Evolutionary conservation across 129 eudicot genomes (phyloP).

Genomic region (Centrapalus pauciflorus): DNA sequence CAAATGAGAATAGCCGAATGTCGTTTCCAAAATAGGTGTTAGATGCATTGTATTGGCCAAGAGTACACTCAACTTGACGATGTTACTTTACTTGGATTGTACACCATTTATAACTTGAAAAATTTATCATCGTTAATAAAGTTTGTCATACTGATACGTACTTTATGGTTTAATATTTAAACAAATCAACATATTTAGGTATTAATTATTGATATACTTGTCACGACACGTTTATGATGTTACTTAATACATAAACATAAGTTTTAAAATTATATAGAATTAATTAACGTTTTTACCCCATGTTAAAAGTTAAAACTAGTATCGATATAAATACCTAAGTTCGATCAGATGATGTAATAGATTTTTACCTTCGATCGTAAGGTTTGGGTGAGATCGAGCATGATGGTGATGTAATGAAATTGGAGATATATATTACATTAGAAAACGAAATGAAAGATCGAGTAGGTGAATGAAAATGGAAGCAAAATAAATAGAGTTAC

Average conservation of each 20-base stretch:
- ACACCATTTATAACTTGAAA: neutral
- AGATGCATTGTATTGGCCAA: neutral
- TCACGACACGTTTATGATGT: neutral
- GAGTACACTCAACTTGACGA: neutral
- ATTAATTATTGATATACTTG: neutral
- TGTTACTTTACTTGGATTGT: neutral
- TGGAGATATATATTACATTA: slow-evolving; percentile 1
- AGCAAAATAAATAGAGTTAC: slow-evolving; percentile 24
- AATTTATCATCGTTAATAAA: neutral
- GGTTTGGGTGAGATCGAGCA: slow-evolving; percentile 8
- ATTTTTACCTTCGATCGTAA: neutral
- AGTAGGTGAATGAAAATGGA: slow-evolving; percentile 27
- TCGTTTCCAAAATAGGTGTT: neutral
- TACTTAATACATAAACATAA: neutral
- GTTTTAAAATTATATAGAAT: too few species aligned
- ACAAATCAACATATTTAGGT: neutral
- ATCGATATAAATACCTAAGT: neutral
- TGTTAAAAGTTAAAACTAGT: neutral
- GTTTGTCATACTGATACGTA: neutral
- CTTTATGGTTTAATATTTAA: neutral
- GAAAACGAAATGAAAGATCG: slow-evolving; percentile 21
- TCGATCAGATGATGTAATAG: too few species aligned
- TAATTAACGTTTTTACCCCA: too few species aligned
- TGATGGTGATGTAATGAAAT: slow-evolving; percentile 20
- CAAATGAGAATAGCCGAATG: neutral